phyloP scores from a whole-genome alignment of 2,329 filamentous ascomycete genomes.

The Tolypocladium endophyticum region DNA sequence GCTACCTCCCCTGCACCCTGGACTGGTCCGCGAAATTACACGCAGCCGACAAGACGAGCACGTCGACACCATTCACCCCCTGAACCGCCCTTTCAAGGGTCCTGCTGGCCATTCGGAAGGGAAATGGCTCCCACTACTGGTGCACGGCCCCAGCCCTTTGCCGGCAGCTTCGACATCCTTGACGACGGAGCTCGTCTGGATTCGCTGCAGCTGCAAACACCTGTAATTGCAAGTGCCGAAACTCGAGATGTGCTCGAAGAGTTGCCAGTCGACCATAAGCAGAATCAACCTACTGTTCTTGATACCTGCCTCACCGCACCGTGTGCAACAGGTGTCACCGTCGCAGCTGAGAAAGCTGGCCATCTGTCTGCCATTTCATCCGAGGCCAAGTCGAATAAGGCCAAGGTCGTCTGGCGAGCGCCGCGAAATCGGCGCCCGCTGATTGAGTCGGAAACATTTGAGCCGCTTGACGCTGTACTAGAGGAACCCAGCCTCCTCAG shows the following conservation, averaged over 20 bases:
- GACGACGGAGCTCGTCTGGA: constrained; percentile 2
- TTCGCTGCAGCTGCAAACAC: neutral
- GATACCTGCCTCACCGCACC: constrained; percentile 3
- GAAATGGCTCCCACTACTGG: neutral
- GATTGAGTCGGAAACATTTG: constrained; percentile 20
- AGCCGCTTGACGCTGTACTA: constrained; percentile 20
- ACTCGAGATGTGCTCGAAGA: constrained; percentile 15
- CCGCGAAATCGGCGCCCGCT: constrained; percentile 17
- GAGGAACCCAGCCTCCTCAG: constrained; percentile 14
- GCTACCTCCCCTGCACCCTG: neutral
- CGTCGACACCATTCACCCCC: neutral
- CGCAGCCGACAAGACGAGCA: neutral
- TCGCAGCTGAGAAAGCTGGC: neutral
- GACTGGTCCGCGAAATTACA: neutral
- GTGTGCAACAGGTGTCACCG: neutral
- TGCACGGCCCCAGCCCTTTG: neutral
- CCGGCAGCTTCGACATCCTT: constrained; percentile 4
- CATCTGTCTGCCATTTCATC: constrained; percentile 2
- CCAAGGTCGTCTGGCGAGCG: constrained; percentile 8
- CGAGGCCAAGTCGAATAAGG: constrained; percentile 5
- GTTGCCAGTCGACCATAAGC: constrained; percentile 12
- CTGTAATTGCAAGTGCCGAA: neutral
- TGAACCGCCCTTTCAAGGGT: neutral
- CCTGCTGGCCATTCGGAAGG: neutral
- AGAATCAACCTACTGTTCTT: constrained; percentile 12